Base-by-base conservation (phyloP, 1,284 basidiomycete genomes). In the Cryptococcus sp. region DNA sequence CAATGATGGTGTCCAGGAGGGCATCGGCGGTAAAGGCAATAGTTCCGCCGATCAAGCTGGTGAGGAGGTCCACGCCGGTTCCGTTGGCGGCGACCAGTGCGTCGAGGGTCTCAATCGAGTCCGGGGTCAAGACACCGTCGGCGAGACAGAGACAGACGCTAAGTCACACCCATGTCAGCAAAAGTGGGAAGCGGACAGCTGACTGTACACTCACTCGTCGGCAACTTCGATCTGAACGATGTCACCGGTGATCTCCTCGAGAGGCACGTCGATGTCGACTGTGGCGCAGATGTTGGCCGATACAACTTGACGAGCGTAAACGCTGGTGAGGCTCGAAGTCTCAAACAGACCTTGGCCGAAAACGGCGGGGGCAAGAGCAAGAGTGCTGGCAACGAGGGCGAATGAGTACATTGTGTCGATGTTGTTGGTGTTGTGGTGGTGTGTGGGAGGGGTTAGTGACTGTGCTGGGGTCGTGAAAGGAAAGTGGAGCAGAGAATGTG, bases 111-210 rank as follows among this genome's bases (percentile, higher is more conserved):
- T n/a, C 43, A 17, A 55, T 10, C 20, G 48, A 51, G 16, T 47
- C 45, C 20, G 44, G 22, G 25, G 58, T 59, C 15, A 59, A 22
- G n/a, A 49, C 54, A 26, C 58, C 58, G 1, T 20, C 53, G 22
- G 22, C 29, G 45, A 55, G 40, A 52, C 58, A 59, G 3, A 59
- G 34, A 39, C 58, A 59, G 4, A 59, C 39, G 11, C 58, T 59
- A 34, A 15, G 25, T 34, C 2, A 25, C 17, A 22, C 22, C 0
- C 1, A n/a, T 15, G 20, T 19, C 22, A 40, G n/a, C 17, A 19
- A 15, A 17, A 50, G 22, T 34, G 22, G 25, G 8, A 41, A 23
- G 10, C 5, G 4, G 19, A 37, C 19, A 17, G 19, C 17, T 23
- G 16, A 5, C 16, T 15, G 17, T 22, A 7, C 10, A 50, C 49